phyloP scores from a whole-genome alignment of 208 protist species.

The Wallacemonas collosoma region DNA sequence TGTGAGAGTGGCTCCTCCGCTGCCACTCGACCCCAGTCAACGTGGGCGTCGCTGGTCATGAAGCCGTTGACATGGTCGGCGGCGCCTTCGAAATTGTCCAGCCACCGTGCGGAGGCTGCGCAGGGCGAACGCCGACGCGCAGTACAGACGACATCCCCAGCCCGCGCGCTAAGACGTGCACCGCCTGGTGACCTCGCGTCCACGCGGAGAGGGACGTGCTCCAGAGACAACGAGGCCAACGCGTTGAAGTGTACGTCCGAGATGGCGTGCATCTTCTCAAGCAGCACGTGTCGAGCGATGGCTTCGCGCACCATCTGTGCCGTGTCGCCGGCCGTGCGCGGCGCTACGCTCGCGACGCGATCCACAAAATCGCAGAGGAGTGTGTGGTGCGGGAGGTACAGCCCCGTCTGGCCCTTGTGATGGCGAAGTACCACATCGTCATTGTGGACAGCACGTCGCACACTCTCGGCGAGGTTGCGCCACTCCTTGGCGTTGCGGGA shows the following conservation, averaged over 20 bases:
- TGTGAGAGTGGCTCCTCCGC: slow-evolving; percentile 1
- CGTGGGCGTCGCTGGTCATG: slow-evolving; percentile 53
- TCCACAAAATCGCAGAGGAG: slow-evolving; percentile 77
- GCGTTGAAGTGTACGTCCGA: slow-evolving; percentile 87
- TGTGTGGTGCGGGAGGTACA: slow-evolving; percentile 77
- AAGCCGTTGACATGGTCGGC: slow-evolving; percentile 71
- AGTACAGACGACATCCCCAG: neutral
- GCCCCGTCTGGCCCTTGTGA: slow-evolving; percentile 47
- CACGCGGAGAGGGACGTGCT: slow-evolving; percentile 9
- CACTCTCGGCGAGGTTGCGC: slow-evolving; percentile 28
- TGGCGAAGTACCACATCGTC: slow-evolving; percentile 44
- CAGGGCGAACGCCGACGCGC: neutral
- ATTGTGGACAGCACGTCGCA: slow-evolving; percentile 39
- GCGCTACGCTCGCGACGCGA: slow-evolving; percentile 46
- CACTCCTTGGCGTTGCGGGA: slow-evolving; percentile 40
- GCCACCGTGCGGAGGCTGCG: neutral
- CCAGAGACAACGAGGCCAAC: slow-evolving; percentile 47
- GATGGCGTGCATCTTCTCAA: slow-evolving; percentile 69
- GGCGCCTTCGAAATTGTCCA: slow-evolving; percentile 63
- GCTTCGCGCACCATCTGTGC: slow-evolving; percentile 74
- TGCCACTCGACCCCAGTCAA: slow-evolving; percentile 42
- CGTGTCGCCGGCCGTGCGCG: slow-evolving; percentile 43
- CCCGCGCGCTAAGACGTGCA: neutral
- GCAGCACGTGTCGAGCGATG: slow-evolving; percentile 55
- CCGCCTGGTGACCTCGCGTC: neutral